Evolutionary conservation across 768 basidiomycete species (phyloP).

Genomic region (Imleria badia): DNA sequence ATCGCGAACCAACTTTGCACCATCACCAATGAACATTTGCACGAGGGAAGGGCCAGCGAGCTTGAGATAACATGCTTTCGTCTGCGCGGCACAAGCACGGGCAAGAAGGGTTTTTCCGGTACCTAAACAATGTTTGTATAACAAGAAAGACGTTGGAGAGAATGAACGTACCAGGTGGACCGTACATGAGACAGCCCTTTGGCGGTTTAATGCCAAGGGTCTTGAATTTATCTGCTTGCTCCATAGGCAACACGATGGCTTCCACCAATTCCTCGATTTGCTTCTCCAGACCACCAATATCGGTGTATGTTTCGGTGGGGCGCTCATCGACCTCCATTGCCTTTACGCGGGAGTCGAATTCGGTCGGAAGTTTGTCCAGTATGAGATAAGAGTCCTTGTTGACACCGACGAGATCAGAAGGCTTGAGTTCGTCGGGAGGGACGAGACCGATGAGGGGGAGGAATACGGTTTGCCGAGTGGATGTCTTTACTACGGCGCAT

Average conservation of each 20-base stretch:
- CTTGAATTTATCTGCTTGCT: constrained; percentile 98
- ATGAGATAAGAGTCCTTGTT: constrained; percentile 99
- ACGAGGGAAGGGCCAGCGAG: constrained; percentile 97
- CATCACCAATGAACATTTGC: constrained; percentile 99
- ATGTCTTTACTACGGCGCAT: constrained; percentile 98
- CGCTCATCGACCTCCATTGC: constrained; percentile 99
- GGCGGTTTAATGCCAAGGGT: constrained; percentile 96
- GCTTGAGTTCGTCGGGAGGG: constrained; percentile 84
- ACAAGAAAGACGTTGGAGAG: background rate
- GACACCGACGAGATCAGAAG: constrained; percentile 94
- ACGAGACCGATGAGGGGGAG: constrained; percentile 97
- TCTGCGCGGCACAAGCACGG: constrained; percentile 96
- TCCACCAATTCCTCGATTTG: constrained; percentile 99
- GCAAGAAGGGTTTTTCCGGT: constrained; percentile 98
- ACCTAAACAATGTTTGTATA: constrained; percentile 40
- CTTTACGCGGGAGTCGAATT: constrained; percentile 97
- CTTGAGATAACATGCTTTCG: constrained; percentile 97
- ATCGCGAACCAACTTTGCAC: constrained; percentile 97
- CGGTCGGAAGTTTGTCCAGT: constrained; percentile 91
- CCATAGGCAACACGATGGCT: constrained; percentile 98
- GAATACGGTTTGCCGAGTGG: constrained; percentile 98
- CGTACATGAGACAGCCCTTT: constrained; percentile 98
- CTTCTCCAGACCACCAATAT: constrained; percentile 98
- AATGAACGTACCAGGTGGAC: constrained; percentile 77
- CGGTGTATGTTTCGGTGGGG: constrained; percentile 95